Evolutionary conservation across 2,329 filamentous ascomycete genomes (phyloP).

Genomic region (Dactylellina sp.): DNA sequence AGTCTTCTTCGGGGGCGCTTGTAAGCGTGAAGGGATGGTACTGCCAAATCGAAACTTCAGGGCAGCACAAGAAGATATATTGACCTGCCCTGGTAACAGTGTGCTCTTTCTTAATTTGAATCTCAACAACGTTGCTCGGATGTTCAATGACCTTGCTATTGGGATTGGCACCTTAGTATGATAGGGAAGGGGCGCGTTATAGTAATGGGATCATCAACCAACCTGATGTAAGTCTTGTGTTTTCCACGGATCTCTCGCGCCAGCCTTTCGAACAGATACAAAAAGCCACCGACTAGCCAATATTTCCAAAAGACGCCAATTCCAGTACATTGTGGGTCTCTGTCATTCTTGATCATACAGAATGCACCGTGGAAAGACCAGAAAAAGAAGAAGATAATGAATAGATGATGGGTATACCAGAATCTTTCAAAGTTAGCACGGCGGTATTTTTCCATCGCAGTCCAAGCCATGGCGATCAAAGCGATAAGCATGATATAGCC

Average conservation of each 20-base stretch:
- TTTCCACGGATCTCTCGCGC: constrained; percentile 81
- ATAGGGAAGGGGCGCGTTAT: background rate
- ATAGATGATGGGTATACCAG: constrained; percentile 91
- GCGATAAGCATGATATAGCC: constrained; percentile 85
- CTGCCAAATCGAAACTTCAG: constrained; percentile 86
- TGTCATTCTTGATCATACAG: constrained; percentile 89
- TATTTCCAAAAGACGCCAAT: constrained; percentile 89
- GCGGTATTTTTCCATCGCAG: constrained; percentile 80
- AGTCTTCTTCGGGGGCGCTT: constrained; percentile 88
- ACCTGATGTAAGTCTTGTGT: constrained; percentile 82
- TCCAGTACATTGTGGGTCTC: constrained; percentile 80
- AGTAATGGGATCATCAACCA: background rate
- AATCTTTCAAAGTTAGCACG: constrained; percentile 88
- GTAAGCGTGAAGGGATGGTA: constrained; percentile 90
- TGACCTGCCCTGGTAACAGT: constrained; percentile 84
- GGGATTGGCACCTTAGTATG: background rate
- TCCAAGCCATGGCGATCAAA: constrained; percentile 81
- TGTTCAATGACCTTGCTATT: constrained; percentile 84
- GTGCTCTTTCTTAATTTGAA: constrained; percentile 90
- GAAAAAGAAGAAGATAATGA: constrained; percentile 88
- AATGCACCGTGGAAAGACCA: constrained; percentile 91
- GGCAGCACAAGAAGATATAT: constrained; percentile 91
- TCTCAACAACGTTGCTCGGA: constrained; percentile 87
- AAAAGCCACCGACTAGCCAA: constrained; percentile 85
- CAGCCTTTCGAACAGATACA: constrained; percentile 82